Conservation (phyloP, 306 rosid species). For the Lathyrus oleraceus region DNA sequence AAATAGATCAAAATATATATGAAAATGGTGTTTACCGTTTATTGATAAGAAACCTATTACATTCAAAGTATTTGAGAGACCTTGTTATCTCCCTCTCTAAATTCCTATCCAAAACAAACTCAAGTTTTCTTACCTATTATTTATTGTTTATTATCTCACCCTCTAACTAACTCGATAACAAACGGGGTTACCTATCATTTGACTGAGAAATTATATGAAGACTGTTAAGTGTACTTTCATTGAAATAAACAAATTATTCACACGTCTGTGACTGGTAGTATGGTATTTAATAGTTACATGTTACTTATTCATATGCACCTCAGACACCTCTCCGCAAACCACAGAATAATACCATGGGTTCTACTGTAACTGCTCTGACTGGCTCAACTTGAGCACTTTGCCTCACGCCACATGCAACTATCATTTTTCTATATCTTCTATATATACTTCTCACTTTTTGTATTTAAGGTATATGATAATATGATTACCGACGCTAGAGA, state of each 20-base stretch:
- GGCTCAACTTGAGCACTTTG: background rate
- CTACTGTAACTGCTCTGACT: background rate
- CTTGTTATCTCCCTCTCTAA: background rate
- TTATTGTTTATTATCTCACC: background rate
- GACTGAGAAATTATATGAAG: slow-evolving; percentile 4
- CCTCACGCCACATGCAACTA: background rate
- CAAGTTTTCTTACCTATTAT: background rate
- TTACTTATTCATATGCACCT: slow-evolving; percentile 17
- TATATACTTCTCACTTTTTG: slow-evolving; percentile 1
- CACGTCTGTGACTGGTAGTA: background rate
- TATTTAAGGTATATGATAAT: slow-evolving; percentile 11
- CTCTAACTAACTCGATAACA: background rate
- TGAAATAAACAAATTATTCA: background rate
- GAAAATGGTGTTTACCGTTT: slow-evolving; percentile 5
- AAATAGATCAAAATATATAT: background rate
- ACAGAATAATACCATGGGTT: background rate
- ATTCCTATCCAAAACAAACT: background rate
- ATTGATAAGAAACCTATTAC: background rate
- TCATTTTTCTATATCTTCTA: slow-evolving; percentile 7
- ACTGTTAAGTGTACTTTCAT: background rate
- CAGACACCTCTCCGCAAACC: background rate
- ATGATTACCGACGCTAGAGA: slow-evolving; percentile 2
- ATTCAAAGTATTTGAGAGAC: background rate
- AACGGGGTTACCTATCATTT: background rate
- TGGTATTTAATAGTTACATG: background rate